Conservation (phyloP, 225 moss, liverwort and hornwort genomes). For the Pseudoscleropodium purum region DNA sequence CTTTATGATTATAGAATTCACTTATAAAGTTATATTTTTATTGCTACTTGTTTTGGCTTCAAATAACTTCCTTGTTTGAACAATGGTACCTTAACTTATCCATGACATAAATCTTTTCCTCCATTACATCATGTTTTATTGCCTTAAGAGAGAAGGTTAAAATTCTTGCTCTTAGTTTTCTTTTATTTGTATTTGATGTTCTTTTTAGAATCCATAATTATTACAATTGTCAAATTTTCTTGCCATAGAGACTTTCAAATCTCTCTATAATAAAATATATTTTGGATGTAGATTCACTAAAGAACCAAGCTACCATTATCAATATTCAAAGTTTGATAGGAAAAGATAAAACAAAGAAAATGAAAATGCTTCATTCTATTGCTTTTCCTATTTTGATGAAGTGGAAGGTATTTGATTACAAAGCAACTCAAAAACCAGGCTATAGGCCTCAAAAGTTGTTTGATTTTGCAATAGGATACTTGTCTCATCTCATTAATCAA, state of each 20-base stretch:
- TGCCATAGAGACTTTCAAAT: background rate
- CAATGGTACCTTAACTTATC: background rate
- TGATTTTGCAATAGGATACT: background rate
- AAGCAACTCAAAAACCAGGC: background rate
- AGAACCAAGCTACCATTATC: background rate
- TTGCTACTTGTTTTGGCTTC: background rate
- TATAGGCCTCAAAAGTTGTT: rapidly evolving
- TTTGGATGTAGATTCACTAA: background rate
- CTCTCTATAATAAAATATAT: background rate
- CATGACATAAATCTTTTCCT: background rate
- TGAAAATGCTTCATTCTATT: background rate
- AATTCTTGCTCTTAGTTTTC: background rate
- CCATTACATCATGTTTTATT: background rate
- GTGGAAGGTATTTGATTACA: background rate
- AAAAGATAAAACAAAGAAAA: background rate
- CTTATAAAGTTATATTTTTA: background rate
- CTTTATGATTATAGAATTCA: background rate
- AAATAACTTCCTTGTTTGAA: background rate
- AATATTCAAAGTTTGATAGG: background rate
- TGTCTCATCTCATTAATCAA: background rate
- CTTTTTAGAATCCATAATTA: background rate
- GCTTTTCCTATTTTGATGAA: background rate
- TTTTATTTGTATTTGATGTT: background rate
- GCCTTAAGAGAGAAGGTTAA: background rate
- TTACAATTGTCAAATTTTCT: background rate